Base-by-base conservation (phyloP, 1,284 basidiomycete species). In the Leccinum pachyderme region DNA sequence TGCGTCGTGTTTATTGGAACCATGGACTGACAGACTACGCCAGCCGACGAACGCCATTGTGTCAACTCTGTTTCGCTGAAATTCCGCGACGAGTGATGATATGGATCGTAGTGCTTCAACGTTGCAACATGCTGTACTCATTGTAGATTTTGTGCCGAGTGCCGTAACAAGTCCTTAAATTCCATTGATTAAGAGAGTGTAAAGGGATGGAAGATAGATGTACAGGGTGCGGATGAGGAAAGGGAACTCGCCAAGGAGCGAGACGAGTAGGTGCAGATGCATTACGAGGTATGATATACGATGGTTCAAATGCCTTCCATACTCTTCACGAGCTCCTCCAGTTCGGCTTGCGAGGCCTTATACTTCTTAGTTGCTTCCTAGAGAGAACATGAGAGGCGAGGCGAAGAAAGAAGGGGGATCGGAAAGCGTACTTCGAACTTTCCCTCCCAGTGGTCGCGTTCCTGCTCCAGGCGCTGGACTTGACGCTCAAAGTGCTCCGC, bases 401-500 rank as follows among this genome's bases (percentile, higher is more conserved):
- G 25, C 9, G 49, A 51, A 41, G 28, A 46, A 24, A 33, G 28
- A 7, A 63, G 59, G 5, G 46, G 24, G 2, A 15, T 24, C 31
- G 48, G 45, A n/a, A 22, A 31, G 65, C 80, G 65, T 67, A 93
- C 93, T 78, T 95, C 94, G 78, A 86, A 92, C 78, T 98, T 98
- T 80, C 87, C 84, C 84, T 98, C 96, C 93, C 91, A 94, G 52
- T 75, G 71, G 71, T 98, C 95, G 58, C 95, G 87, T 75, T 99
- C 97, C 72, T 92, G 87, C 74, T 98, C 95, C 56, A 85, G 78
- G 52, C 91, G 84, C 63, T 86, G 81, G 24, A 98, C 86, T 70
- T 97, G 93, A 53, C 95, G 86, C 77, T 98, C 96, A 74, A 95
- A 97, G 80, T 98, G 94, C 75, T 99, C 97, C 24, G 97, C 95